These are phyloP conservation scores for Mimosa bimucronata DNA, from an alignment of 306 rosid species.

Conservation along the genomic window DNA sequence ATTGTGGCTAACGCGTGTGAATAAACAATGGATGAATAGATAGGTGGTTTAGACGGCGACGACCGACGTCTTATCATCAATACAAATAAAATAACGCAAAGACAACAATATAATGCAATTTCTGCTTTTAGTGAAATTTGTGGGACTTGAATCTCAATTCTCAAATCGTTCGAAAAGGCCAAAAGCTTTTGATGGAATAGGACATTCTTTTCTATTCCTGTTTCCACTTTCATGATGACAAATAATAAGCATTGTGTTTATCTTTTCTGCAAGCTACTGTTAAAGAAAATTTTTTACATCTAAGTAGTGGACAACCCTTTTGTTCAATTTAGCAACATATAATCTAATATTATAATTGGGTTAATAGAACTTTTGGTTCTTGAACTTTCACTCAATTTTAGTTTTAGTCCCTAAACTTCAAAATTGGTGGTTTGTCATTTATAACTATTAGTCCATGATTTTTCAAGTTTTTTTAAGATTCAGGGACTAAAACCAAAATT, in stretches of 20 bases:
- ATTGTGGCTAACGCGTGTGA: slow-evolving; percentile 12
- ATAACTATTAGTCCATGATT: no score
- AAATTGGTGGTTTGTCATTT: no score
- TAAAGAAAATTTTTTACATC: background rate
- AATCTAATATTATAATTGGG: background rate
- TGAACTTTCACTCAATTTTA: no score
- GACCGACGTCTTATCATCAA: background rate
- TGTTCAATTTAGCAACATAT: background rate
- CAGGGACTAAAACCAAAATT: no score
- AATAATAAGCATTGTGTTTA: background rate
- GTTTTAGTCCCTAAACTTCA: no score
- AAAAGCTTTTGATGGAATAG: background rate
- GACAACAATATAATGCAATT: background rate
- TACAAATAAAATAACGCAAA: background rate
- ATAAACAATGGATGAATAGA: slow-evolving; percentile 25
- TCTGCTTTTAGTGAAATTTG: background rate
- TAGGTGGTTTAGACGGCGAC: slow-evolving; percentile 21
- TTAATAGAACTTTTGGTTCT: no score
- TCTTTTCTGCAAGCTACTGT: background rate
- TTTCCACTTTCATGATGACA: background rate
- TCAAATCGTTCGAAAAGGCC: slow-evolving; percentile 3
- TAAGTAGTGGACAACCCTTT: background rate
- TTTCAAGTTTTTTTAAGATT: no score
- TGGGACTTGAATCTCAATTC: background rate
- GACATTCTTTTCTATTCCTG: background rate